These are phyloP conservation scores for Aspergillus wentii DNA, from an alignment of 495 filamentous ascomycete genomes.

Conservation along the genomic window DNA sequence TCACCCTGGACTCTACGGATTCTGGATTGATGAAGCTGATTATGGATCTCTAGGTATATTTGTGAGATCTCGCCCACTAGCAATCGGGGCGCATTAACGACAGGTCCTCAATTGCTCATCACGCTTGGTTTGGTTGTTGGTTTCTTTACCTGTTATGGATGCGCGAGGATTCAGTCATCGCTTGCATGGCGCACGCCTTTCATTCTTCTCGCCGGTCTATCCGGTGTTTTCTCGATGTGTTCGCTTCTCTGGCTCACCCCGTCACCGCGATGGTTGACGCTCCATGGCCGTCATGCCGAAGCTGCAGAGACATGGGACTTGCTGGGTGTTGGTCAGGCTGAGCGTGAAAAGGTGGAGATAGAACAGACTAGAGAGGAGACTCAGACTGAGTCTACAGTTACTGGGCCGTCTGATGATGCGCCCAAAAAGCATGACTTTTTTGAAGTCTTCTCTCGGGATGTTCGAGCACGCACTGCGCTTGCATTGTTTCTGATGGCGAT, in stretches of 20 bases:
- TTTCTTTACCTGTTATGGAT: slow-evolving; percentile 62
- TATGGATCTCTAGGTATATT: slow-evolving; percentile 38
- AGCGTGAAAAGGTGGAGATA: slow-evolving; percentile 46
- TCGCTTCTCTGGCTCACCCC: slow-evolving; percentile 35
- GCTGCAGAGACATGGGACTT: slow-evolving; percentile 34
- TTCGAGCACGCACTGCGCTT: slow-evolving; percentile 31
- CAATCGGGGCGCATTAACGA: slow-evolving; percentile 47
- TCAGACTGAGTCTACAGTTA: slow-evolving; percentile 1
- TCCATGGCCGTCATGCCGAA: slow-evolving; percentile 29
- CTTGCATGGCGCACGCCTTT: slow-evolving; percentile 56
- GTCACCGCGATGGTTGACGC: slow-evolving; percentile 48
- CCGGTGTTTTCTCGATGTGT: slow-evolving; percentile 29
- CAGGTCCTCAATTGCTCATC: slow-evolving; percentile 51
- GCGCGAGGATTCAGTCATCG: slow-evolving; percentile 42
- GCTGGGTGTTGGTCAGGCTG: slow-evolving; percentile 43
- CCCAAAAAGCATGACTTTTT: slow-evolving; percentile 8
- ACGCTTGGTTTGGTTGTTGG: slow-evolving; percentile 48
- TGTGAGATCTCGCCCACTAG: slow-evolving; percentile 56
- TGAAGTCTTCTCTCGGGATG: slow-evolving; percentile 37
- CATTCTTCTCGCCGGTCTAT: slow-evolving; percentile 37
- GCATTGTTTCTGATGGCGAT: slow-evolving; percentile 41
- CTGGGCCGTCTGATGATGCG: slow-evolving; percentile 1
- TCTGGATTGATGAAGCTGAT: background rate
- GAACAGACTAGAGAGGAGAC: slow-evolving; percentile 18
- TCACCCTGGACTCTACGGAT: too few relatives aligned